Percentiles rank a stretch among this genome's conserved stretches.
phyloP scores from a whole-genome alignment of 2,329 filamentous ascomycete species.

The Arthrobotrys entomopaga region DNA sequence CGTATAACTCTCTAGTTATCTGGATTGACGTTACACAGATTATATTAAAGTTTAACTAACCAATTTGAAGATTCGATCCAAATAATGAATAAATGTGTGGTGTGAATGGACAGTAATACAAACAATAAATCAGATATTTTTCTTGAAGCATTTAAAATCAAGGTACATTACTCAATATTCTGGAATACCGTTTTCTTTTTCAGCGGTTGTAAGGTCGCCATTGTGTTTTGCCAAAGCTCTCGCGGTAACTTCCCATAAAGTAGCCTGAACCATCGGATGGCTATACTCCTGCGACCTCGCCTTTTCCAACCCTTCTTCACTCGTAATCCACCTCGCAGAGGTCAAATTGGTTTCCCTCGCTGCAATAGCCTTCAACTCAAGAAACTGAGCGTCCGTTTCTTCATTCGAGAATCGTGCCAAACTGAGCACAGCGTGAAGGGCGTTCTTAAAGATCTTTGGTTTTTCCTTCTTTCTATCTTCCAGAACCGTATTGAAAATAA shows the following conservation, averaged over 20 bases:
- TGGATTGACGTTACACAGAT: not conserved
- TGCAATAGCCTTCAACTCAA: not conserved
- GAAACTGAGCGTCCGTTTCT: not conserved
- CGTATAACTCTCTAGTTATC: not conserved
- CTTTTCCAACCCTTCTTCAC: not conserved
- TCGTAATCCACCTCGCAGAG: not conserved
- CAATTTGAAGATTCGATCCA: no score
- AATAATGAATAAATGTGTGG: no score
- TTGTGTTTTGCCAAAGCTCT: not conserved
- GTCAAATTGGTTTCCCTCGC: not conserved
- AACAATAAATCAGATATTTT: no score
- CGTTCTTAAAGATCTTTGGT: not conserved
- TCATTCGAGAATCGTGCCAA: not conserved
- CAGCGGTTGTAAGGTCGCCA: not conserved
- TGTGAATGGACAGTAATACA: no score
- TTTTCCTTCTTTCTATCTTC: not conserved
- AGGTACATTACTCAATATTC: no score
- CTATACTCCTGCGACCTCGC: not conserved
- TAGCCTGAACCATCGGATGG: not conserved
- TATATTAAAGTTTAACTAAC: no score
- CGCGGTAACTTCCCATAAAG: not conserved
- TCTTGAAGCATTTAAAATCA: no score
- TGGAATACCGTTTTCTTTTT: no score
- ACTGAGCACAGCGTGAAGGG: not conserved
- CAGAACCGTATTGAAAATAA: conserved; percentile 1